Evolutionary conservation across 2,329 filamentous ascomycete species (phyloP), one percentile per base, ranked within the genome.

Genomic region (Paracoccidioides brasiliensis): DNA sequence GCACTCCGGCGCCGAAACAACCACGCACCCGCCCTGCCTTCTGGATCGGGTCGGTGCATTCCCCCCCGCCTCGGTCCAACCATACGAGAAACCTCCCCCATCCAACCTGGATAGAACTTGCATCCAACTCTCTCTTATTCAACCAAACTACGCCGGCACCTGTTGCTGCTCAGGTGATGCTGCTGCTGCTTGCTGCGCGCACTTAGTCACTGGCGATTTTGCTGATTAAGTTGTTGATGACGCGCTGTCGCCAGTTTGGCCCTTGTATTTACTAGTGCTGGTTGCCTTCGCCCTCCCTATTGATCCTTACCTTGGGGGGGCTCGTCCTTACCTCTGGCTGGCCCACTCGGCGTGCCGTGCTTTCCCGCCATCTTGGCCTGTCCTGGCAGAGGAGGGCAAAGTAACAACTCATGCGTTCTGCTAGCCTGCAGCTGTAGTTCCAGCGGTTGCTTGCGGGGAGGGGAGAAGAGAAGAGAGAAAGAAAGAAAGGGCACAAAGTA

Each of bases 211-310:
- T 22, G 1, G 1, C 22, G 22, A 22, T 22, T 22, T 22, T 22
- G 22, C 22, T 22, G 22, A 22, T 22, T 22, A 22, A 22, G 22
- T 44, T 15, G 15, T 28, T 9, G 22, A 44, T 44, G 42, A 28
- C 42, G 15, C 33, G 44, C 28, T 33, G 46, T 32, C 10, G n/a
- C 32, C 46, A 49, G 46, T 35, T 49, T 22, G 46, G 46, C 32
- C 46, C 46, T 37, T 49, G 46, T 49, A 49, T 49, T 28, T 30
- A 49, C 46, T 49, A 49, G 46, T 49, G 46, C 30, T 48, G 45
- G 45, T 48, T 12, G 14, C 12, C 33, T 9, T 37, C 46, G 32
- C 46, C 8, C 32, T 37, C 46, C 46, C 46, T 37, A 49, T 14
- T 35, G 45, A 48, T 33, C 45, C 45, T 45, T 45, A 45, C 43